Evolutionary conservation across 129 eudicot genomes (phyloP), one percentile per base, ranked within the genome.

Genomic region (Artemisia tridentata): DNA sequence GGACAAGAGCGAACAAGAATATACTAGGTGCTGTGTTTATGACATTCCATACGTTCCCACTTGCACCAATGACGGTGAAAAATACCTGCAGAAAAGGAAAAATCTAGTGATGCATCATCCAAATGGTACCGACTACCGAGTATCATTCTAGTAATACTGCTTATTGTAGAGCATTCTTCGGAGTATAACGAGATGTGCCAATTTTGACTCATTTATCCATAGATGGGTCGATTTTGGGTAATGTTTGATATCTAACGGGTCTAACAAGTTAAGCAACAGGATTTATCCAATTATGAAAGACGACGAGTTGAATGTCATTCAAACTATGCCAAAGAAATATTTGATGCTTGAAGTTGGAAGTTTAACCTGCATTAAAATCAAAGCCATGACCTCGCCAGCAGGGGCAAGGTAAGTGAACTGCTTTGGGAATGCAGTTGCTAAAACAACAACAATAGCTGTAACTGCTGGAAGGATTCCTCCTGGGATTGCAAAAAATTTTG

Each of bases 381-480:
- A 7, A 4, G 98, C 95, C 90, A 92, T 86, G 29, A 87, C 92
- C 76, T 89, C 98, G 4, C 92, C 96, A 6, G 91, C 76, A 57
- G 98, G 90, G 29, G 98, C 98, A 51, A 92, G 96, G 68, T 85
- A 63, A 19, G 83, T 72, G 69, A 92, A 89, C 75, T 81, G 95
- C 43, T 81, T 80, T 11, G 98, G 98, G 18, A 92, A 83, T 29
- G 66, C 67, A 49, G 98, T 92, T 60, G 96, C 98, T 68, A 92
- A 72, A 70, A 85, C 23, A 12, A 92, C 95, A 27, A 81, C 90
- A 18, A 92, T 77, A 60, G 90, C 95, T 4, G 98, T 92, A 53
- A 89, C 72, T 27, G 90, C 86, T 19, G 98, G 98, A 80, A 92
- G 95, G 75, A 65, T 85, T 63, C 96, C 98, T 66, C 98, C 98